These are phyloP conservation scores for Xylogone sp. DNA, from an alignment of 2,329 filamentous ascomycete species.

Conservation along the genomic window DNA sequence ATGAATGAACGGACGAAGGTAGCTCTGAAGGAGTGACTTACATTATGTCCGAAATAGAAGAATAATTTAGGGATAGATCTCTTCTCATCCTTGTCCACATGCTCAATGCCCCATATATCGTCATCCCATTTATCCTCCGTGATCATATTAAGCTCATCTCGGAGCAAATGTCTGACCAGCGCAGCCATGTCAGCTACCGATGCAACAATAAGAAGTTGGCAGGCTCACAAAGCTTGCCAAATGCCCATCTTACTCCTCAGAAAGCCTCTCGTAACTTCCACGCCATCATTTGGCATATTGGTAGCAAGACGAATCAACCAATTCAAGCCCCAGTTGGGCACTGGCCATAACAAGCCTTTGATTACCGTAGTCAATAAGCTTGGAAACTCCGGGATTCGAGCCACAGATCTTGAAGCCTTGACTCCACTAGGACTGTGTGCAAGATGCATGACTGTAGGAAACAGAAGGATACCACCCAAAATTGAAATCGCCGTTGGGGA, in stretches of 20 bases:
- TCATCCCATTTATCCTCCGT: constrained; percentile 55
- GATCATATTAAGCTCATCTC: constrained; percentile 58
- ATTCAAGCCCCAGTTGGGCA: constrained; percentile 36
- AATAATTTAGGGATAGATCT: constrained; percentile 45
- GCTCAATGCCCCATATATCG: constrained; percentile 51
- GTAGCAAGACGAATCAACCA: constrained; percentile 41
- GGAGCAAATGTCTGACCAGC: constrained; percentile 42
- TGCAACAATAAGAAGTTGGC: not conserved
- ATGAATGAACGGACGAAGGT: constrained; percentile 1
- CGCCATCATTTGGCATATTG: constrained; percentile 45
- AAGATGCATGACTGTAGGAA: constrained; percentile 73
- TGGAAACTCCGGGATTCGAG: constrained; percentile 28
- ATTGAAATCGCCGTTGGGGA: constrained; percentile 8
- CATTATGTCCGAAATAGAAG: constrained; percentile 53
- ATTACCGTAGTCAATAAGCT: constrained; percentile 15
- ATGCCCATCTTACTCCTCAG: constrained; percentile 54
- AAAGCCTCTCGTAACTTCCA: constrained; percentile 48
- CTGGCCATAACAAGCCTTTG: constrained; percentile 35
- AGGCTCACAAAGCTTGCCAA: constrained; percentile 47
- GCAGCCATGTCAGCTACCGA: not conserved
- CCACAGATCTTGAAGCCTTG: constrained; percentile 41
- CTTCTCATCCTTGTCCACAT: constrained; percentile 21
- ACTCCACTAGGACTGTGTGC: constrained; percentile 57
- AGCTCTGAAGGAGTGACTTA: constrained; percentile 6
- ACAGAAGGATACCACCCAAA: constrained; percentile 59